Evolutionary conservation across 495 filamentous ascomycete species (phyloP), one percentile per base, ranked within the genome.

Genomic region (Trichoderma gamsii): DNA sequence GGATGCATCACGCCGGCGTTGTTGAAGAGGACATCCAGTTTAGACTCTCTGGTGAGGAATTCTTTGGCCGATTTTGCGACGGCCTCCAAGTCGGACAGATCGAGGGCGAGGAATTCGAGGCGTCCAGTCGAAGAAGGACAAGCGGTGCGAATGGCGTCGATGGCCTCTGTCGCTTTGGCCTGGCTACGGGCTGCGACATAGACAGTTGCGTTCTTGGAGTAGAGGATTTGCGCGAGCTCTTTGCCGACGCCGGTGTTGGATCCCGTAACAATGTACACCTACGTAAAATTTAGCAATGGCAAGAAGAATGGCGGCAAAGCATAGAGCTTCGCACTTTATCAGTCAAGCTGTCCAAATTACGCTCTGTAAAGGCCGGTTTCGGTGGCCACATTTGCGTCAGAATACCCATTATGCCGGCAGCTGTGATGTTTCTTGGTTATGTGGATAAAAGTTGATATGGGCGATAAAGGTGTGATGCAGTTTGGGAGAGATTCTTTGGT

Each of bases 121-220:
- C 59, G 70, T 25, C 75, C 76, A 6, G 68, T 71, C 5, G 75
- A 77, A 11, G 56, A 52, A 12, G 76, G 72, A 56, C 65, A 73
- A 16, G 69, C 71, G 66, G 70, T 74, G 52, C 66, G 67, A 67
- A 77, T 71, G 11, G 65, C 67, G 63, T 67, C 64, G 44, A 78
- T 75, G 32, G 74, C 77, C 59, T 43, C 49, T 21, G 73, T 71
- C 29, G 74, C 75, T 38, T 75, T 80, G 21, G 73, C 70, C 38
- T 74, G 72, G 44, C 73, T 79, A 49, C 85, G 83, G n/a, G 79
- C 77, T n/a, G 82, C 80, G 32, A 86, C 71, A 74, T 84, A 86
- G 56, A 87, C 80, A 4, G 75, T 83, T 25, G 78, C 84, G 52
- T 81, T 79, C 61, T 78, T 77, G 23, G 72, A 67, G 68, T 79